A percentile compares a stretch with the other conserved stretches of the same genome.
These are phyloP conservation scores for Fomitopsis betulina DNA, from an alignment of 1,284 basidiomycete genomes.

Conservation along the genomic window DNA sequence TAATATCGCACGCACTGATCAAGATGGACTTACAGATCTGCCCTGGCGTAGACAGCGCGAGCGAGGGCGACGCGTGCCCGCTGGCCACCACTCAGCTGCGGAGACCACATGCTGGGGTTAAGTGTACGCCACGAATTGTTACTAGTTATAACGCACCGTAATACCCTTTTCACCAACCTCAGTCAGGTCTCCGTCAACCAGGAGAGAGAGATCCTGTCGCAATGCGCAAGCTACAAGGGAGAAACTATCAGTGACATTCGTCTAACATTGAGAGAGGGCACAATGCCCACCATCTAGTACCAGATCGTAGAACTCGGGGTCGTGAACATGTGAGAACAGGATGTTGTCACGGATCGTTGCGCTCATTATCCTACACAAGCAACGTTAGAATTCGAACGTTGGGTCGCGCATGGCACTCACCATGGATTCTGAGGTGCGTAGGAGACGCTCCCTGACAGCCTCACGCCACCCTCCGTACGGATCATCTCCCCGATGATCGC, in stretches of 20 bases:
- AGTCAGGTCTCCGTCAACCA: conserved; percentile 70
- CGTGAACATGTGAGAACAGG: conserved; percentile 85
- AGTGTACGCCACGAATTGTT: background rate
- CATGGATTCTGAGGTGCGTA: conserved; percentile 92
- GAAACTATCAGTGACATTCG: background rate
- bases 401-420: conserved; percentile 32
- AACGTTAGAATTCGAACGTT: background rate
- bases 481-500: conserved; percentile 90
- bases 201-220: conserved; percentile 71
- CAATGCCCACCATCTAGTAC: conserved; percentile 61
- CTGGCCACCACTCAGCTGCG: conserved; percentile 60
- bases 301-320: conserved; percentile 70
- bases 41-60: conserved; percentile 38
- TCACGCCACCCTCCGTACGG: conserved; percentile 68
- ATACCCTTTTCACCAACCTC: conserved; percentile 73
- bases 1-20: conserved; percentile 15
- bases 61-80: conserved; percentile 54
- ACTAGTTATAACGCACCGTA: background rate
- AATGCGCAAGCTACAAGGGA: conserved; percentile 73
- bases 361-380: conserved; percentile 66
- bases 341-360: conserved; percentile 87
- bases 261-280: background rate
- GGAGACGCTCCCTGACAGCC: conserved; percentile 72
- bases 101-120: background rate
- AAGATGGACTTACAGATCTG: conserved; percentile 31